phyloP scores from a whole-genome alignment of 2,329 filamentous ascomycete species.

The Penicillium sp. region DNA sequence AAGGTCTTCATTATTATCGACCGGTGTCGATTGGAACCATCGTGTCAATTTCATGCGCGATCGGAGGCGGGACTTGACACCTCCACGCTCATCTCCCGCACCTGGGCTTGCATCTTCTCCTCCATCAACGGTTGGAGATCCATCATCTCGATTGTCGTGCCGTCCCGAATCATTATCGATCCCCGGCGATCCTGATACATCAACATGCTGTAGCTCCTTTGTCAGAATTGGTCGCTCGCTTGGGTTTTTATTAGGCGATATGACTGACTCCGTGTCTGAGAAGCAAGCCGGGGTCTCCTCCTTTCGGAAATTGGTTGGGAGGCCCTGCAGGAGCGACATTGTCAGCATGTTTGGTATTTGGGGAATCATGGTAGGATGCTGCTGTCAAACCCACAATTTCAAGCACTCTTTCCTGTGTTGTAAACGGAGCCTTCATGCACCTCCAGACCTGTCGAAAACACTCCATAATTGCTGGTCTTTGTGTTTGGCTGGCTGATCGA shows the following conservation, averaged over 20 bases:
- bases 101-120: constrained; percentile 30
- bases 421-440: constrained; percentile 36
- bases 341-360: not conserved
- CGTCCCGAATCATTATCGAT: constrained; percentile 31
- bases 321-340: constrained; percentile 30
- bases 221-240: constrained; percentile 28
- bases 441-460: constrained; percentile 39
- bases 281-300: constrained; percentile 42
- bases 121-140: constrained; percentile 29
- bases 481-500: not conserved
- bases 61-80: constrained; percentile 20
- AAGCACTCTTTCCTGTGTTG: constrained; percentile 30
- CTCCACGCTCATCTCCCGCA: constrained; percentile 31
- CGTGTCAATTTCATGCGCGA: constrained; percentile 16
- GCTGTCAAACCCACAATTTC: constrained; percentile 34
- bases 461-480: constrained; percentile 26
- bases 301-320: constrained; percentile 45
- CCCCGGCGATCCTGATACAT: constrained; percentile 33
- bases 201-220: constrained; percentile 31
- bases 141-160: constrained; percentile 23
- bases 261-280: constrained; percentile 40
- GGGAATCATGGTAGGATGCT: not conserved
- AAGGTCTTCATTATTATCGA: not conserved
- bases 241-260: constrained; percentile 17
- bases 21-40: constrained; percentile 12